Evolutionary conservation across 2,329 filamentous ascomycete genomes (phyloP).

Genomic region (Albifimbria verrucaria): DNA sequence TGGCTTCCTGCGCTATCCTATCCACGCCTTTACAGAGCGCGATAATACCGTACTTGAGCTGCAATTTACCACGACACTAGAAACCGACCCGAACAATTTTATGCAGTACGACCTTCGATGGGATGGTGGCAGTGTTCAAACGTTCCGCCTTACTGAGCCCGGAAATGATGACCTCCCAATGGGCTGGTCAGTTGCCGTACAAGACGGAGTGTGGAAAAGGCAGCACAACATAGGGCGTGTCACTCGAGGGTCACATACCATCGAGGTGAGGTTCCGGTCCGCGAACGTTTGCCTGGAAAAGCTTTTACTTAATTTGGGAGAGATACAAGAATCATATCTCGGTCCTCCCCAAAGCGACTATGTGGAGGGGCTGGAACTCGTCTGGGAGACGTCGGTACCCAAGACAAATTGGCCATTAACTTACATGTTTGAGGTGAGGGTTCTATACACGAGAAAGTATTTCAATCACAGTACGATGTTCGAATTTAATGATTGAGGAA

Average conservation of each 20-base stretch:
- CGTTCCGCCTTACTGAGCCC: conserved; percentile 25
- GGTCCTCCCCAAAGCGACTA: conserved; percentile 28
- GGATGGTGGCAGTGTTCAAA: conserved; percentile 33
- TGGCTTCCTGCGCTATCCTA: conserved; percentile 23
- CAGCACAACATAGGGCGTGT: conserved; percentile 25
- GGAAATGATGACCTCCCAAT: conserved; percentile 37
- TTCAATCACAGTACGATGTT: neutral
- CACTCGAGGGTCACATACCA: conserved; percentile 20
- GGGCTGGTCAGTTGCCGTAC: conserved; percentile 46
- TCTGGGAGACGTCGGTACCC: neutral
- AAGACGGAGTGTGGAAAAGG: conserved; percentile 47
- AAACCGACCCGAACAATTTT: conserved; percentile 44
- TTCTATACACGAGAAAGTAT: neutral
- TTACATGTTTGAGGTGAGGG: neutral
- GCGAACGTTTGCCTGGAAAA: conserved; percentile 35
- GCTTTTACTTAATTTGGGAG: conserved; percentile 29
- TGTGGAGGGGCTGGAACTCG: conserved; percentile 2
- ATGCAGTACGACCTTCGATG: conserved; percentile 49
- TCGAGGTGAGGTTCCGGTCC: conserved; percentile 26
- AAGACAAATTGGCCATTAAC: neutral
- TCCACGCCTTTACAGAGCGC: conserved; percentile 25
- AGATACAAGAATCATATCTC: conserved; percentile 29
- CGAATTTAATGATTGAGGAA: no score
- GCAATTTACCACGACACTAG: conserved; percentile 40
- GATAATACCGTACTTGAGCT: conserved; percentile 23